These are phyloP conservation scores for Jaapia argillacea DNA, from an alignment of 768 basidiomycete genomes.

Conservation along the genomic window DNA sequence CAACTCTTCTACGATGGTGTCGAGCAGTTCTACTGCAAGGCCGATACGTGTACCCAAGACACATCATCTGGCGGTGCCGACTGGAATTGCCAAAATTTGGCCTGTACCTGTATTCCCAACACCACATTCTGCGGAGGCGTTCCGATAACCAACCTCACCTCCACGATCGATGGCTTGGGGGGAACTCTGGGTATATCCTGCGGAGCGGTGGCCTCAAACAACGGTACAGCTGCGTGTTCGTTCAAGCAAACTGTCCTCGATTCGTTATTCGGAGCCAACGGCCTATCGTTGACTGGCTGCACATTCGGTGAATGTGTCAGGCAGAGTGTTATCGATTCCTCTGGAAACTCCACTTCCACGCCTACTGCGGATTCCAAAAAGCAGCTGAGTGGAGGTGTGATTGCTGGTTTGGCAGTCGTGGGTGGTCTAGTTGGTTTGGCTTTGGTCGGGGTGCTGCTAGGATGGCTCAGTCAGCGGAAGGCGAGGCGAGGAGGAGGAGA, in stretches of 20 bases:
- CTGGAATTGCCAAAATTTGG: conserved; percentile 67
- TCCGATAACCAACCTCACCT: conserved; percentile 36
- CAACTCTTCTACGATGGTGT: conserved; percentile 73
- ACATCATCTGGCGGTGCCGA: conserved; percentile 30
- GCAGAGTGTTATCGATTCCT: conserved; percentile 64
- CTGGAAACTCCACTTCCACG: conserved; percentile 24
- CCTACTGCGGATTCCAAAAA: conserved; percentile 11
- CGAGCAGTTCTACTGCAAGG: conserved; percentile 83
- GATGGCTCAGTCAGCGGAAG: conserved; percentile 47
- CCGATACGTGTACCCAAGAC: conserved; percentile 59
- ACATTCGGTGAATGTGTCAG: conserved; percentile 83
- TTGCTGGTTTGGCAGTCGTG: conserved; percentile 84
- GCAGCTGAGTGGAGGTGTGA: conserved; percentile 69
- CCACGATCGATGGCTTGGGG: conserved; percentile 50
- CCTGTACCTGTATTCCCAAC: conserved; percentile 61
- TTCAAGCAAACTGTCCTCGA: conserved; percentile 72
- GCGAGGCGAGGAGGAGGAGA: conserved; percentile 38
- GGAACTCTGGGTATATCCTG: conserved; percentile 69
- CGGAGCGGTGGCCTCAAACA: conserved; percentile 30
- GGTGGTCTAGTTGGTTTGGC: conserved; percentile 52
- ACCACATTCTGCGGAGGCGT: conserved; percentile 69
- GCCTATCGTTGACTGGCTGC: conserved; percentile 68
- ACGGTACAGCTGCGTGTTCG: conserved; percentile 47
- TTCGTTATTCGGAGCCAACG: conserved; percentile 58
- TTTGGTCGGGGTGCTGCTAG: conserved; percentile 50